Evolutionary conservation across 2,329 filamentous ascomycete species (phyloP).

Genomic region (Nothomitra cinnamomea): DNA sequence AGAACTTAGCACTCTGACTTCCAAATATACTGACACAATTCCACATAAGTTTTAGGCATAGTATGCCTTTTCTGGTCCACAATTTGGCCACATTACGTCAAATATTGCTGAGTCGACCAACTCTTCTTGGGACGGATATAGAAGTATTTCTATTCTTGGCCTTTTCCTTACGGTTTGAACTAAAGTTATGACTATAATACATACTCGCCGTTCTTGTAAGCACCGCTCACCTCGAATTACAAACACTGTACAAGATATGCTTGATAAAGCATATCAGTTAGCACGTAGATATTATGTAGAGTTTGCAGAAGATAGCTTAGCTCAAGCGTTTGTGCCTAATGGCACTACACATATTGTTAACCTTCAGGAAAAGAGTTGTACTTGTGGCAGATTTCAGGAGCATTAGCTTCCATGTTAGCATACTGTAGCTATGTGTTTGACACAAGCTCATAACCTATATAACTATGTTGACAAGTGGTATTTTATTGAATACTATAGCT

Average conservation of each 20-base stretch:
- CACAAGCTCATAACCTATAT: not conserved
- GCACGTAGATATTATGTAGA: not conserved
- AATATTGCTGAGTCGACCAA: not conserved
- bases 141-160: not conserved
- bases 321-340: too few species aligned
- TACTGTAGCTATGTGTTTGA: not conserved
- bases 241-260: not conserved
- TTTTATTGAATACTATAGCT: too few species aligned
- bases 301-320: not conserved
- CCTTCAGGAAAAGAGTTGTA: not conserved
- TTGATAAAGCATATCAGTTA: not conserved
- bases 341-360: not conserved
- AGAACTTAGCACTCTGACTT: not conserved
- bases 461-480: not conserved
- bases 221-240: not conserved
- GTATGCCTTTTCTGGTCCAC: not conserved
- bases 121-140: not conserved
- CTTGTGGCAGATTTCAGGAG: not conserved
- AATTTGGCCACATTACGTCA: not conserved
- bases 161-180: not conserved
- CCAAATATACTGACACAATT: not conserved
- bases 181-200: not conserved
- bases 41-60: not conserved
- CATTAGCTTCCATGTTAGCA: not conserved
- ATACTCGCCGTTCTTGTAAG: not conserved